Conservation (phyloP, 768 basidiomycete species). For the Boletus sp. region DNA sequence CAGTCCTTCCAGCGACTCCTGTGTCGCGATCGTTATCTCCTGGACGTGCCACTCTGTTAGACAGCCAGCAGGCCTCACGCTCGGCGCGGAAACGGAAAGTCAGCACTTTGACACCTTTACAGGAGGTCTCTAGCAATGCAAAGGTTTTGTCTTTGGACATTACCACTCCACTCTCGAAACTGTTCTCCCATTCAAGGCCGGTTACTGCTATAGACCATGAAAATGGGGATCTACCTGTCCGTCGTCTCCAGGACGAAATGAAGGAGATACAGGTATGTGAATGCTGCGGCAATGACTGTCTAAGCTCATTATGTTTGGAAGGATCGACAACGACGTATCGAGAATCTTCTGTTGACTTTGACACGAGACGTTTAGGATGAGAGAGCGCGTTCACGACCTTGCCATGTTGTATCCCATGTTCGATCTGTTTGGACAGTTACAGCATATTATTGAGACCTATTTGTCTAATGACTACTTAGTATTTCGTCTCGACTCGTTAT, state of each 20-base stretch:
- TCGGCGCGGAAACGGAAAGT: slow-evolving; percentile 25
- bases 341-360: slow-evolving; percentile 65
- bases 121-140: slow-evolving; percentile 30
- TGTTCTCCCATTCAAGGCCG: slow-evolving; percentile 26
- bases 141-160: slow-evolving; percentile 30
- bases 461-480: not conserved
- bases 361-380: slow-evolving; percentile 62
- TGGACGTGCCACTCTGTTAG: slow-evolving; percentile 2
- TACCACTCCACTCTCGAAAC: slow-evolving; percentile 25
- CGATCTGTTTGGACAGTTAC: not conserved
- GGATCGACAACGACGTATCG: slow-evolving; percentile 79
- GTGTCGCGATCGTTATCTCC: slow-evolving; percentile 6
- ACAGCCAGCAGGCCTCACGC: slow-evolving; percentile 7
- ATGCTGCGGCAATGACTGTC: not conserved
- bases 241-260: slow-evolving; percentile 73
- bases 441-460: not conserved
- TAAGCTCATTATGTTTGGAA: slow-evolving; percentile 23
- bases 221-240: slow-evolving; percentile 55
- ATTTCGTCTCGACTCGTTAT: not conserved
- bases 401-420: not conserved
- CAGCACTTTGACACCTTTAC: slow-evolving; percentile 26
- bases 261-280: slow-evolving; percentile 70
- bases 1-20: slow-evolving; percentile 10
- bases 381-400: not conserved
- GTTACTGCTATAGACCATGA: slow-evolving; percentile 27